Conservation (phyloP, 2,329 filamentous ascomycete species). For the Epichloe sylvatica region DNA sequence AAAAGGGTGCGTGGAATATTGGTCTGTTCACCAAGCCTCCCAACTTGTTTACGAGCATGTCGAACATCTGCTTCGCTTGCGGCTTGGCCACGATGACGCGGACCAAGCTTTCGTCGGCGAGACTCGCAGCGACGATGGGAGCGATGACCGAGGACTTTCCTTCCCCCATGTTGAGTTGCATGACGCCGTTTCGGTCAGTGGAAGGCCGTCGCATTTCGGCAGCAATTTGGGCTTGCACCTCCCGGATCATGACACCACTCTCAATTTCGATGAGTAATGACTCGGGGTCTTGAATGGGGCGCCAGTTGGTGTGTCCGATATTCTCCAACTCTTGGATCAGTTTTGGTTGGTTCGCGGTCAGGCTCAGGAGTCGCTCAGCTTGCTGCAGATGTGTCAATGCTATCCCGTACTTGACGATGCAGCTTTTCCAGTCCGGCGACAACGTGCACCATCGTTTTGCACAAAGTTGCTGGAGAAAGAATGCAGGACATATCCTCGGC, state of each 20-base stretch:
- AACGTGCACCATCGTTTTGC: slow-evolving; percentile 10
- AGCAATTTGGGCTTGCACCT: slow-evolving; percentile 45
- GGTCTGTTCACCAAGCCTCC: slow-evolving; percentile 40
- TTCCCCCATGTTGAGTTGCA: slow-evolving; percentile 58
- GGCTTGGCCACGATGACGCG: slow-evolving; percentile 49
- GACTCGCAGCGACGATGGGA: slow-evolving; percentile 42
- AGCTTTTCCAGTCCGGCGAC: slow-evolving; percentile 19
- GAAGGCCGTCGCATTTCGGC: slow-evolving; percentile 35
- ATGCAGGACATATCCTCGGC: slow-evolving; percentile 9
- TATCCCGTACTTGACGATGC: slow-evolving; percentile 26
- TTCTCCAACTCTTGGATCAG: slow-evolving; percentile 32
- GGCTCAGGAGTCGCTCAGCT: slow-evolving; percentile 24
- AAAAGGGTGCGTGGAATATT: slow-evolving; percentile 46
- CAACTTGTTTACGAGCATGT: slow-evolving; percentile 21
- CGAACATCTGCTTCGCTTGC: slow-evolving; percentile 38
- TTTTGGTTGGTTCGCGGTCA: slow-evolving; percentile 13
- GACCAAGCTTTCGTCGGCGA: slow-evolving; percentile 39
- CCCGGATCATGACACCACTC: slow-evolving; percentile 44
- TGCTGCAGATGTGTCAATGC: slow-evolving; percentile 27
- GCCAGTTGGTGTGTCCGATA: slow-evolving; percentile 42
- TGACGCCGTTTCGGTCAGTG: slow-evolving; percentile 31
- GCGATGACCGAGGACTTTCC: slow-evolving; percentile 58
- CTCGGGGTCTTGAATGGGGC: slow-evolving; percentile 38
- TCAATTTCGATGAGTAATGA: slow-evolving; percentile 52
- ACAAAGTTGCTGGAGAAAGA: slow-evolving; percentile 23